Conservation (phyloP, 495 filamentous ascomycete genomes). For the Barbatosphaeria neglecta region DNA sequence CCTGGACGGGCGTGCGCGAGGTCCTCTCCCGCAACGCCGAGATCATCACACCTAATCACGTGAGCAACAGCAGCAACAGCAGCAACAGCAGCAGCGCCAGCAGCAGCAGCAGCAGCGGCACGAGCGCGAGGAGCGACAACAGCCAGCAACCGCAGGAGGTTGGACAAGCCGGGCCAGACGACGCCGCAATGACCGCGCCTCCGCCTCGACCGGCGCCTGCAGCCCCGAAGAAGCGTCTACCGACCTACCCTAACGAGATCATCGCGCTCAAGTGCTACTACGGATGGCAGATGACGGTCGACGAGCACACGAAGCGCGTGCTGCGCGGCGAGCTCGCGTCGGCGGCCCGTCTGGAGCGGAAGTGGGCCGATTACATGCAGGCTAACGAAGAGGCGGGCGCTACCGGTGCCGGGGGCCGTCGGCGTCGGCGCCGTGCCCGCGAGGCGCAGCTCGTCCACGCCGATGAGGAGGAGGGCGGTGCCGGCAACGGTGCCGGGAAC, state of each 20-base stretch:
- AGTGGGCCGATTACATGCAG: constrained; percentile 94
- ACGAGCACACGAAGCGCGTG: constrained; percentile 81
- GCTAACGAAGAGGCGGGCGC: constrained; percentile 72
- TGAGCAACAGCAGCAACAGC: too few relatives aligned
- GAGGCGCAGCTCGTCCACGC: constrained; percentile 65
- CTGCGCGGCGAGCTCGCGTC: constrained; percentile 58
- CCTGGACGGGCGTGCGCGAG: constrained; percentile 85
- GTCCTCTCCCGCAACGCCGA: constrained; percentile 75
- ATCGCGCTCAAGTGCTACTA: constrained; percentile 88
- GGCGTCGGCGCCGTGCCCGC: constrained; percentile 61
- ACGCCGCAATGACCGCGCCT: too few relatives aligned
- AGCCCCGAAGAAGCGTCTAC: constrained; percentile 6
- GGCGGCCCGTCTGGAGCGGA: constrained; percentile 65
- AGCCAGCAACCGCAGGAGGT: too few relatives aligned
- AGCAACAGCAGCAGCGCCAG: too few relatives aligned
- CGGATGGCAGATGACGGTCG: constrained; percentile 86
- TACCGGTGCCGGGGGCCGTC: constrained; percentile 43
- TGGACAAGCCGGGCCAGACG: too few relatives aligned
- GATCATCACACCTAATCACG: constrained; percentile 28
- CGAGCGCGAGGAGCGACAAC: too few relatives aligned
- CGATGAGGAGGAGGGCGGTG: constrained; percentile 60
- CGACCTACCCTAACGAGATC: constrained; percentile 54
- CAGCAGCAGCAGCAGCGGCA: too few relatives aligned
- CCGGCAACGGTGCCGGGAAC: constrained; percentile 19
- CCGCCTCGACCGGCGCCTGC: too few relatives aligned